Base-by-base conservation (phyloP, 768 basidiomycete genomes). In the Tricholoma bakamatsutake region DNA sequence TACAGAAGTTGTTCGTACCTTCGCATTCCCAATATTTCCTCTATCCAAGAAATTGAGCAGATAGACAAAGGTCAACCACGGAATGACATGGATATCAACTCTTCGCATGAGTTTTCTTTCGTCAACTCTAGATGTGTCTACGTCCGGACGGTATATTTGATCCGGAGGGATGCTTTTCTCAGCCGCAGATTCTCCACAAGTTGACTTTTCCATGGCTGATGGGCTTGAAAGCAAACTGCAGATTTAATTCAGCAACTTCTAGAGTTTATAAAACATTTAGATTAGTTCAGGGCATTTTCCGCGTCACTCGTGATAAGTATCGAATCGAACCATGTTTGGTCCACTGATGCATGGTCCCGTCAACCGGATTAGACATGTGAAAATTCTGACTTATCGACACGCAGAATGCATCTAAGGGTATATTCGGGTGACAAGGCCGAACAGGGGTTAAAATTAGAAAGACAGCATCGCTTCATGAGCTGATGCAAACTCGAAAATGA, bases 61-160 rank as follows among this genome's bases (percentile, higher is more conserved):
- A 66, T 91, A 90, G 21, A 93, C 72, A 7, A 90, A 62, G 8
- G 84, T 76, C 24, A 93, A 70, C 85, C 87, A 91, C 33, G 91
- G 91, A 31, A 92, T 76, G 54, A 92, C 74, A 62, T 76, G 78
- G 61, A 82, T 54, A 65, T 89, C 87, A 49, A 88, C 80, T 66
- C 78, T 85, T 45, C 85, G 71, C 37, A 80, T 67, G 24, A 88
- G 73, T 52, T 71, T 78, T 48, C 69, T 73, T 64, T 84, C 84
- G 61, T 87, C 73, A 46, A 88, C 62, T 11, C 64, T 61, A 35
- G 79, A 79, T 3, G 74, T 77, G 61, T 83, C 80, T n/a, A 82
- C 68, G 12, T 80, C 77, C 11, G 78, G 73, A 35, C 73, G 74
- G 64, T 81, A 84, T 15, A 77, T 30, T 50, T 69, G 57, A 54